phyloP scores from a whole-genome alignment of 768 basidiomycete species.

The Imleria badia region DNA sequence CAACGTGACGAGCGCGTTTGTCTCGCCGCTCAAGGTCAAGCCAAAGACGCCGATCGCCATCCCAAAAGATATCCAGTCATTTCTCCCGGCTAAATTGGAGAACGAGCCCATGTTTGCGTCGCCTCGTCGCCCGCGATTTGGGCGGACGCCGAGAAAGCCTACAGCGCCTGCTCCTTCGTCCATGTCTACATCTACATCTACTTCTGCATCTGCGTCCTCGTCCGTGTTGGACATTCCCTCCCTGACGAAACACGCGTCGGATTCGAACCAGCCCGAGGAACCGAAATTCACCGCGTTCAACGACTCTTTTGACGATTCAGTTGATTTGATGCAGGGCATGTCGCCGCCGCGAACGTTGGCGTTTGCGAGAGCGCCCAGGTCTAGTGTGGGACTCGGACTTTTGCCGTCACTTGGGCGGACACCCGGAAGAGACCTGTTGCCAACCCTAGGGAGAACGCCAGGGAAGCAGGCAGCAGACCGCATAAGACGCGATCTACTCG shows the following conservation, averaged over 20 bases:
- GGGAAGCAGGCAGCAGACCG: slow-evolving; percentile 67
- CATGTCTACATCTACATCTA: slow-evolving; percentile 34
- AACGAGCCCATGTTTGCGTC: slow-evolving; percentile 51
- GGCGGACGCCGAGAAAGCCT: slow-evolving; percentile 32
- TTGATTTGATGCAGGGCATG: slow-evolving; percentile 43
- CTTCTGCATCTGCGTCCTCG: slow-evolving; percentile 21
- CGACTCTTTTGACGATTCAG: slow-evolving; percentile 39
- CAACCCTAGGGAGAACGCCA: slow-evolving; percentile 61
- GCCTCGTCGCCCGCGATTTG: slow-evolving; percentile 32
- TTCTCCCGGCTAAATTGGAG: slow-evolving; percentile 67
- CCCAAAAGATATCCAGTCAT: slow-evolving; percentile 56
- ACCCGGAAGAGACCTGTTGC: slow-evolving; percentile 55
- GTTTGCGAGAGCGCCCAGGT: slow-evolving; percentile 43
- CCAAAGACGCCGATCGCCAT: slow-evolving; percentile 54
- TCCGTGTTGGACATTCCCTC: slow-evolving; percentile 51
- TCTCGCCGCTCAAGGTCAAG: slow-evolving; percentile 57
- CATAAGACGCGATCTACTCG: slow-evolving; percentile 65
- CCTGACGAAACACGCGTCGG: slow-evolving; percentile 35
- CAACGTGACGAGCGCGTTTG: slow-evolving; percentile 27
- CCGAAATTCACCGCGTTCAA: slow-evolving; percentile 34
- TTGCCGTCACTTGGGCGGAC: slow-evolving; percentile 52
- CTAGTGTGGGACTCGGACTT: slow-evolving; percentile 32
- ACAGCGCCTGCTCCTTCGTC: not conserved
- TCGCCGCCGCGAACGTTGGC: slow-evolving; percentile 56
- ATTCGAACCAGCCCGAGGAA: slow-evolving; percentile 41